Evolutionary conservation across 192 early-diverging fungal genomes (phyloP).

Genomic region (Pilaira anomala): DNA sequence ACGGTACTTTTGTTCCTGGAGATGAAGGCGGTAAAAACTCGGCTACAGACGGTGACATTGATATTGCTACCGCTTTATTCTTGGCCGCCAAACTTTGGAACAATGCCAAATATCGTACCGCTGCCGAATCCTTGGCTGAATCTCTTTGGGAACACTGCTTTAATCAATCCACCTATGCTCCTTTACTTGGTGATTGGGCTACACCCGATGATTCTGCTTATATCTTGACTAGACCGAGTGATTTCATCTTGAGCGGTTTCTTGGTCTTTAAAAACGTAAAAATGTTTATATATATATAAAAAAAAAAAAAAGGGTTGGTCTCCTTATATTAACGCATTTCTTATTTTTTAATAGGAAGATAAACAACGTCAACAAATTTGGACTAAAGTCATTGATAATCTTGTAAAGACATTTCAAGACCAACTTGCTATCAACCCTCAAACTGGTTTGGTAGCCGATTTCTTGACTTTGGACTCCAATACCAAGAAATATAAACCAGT

Average conservation of each 20-base stretch:
- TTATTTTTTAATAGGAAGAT: conserved; percentile 42
- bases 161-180: conserved; percentile 46
- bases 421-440: conserved; percentile 41
- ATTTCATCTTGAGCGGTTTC: conserved; percentile 52
- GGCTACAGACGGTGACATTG: conserved; percentile 55
- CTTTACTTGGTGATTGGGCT: conserved; percentile 51
- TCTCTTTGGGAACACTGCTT: conserved; percentile 49
- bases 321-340: no score
- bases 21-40: conserved; percentile 47
- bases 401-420: conserved; percentile 35
- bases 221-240: conserved; percentile 46
- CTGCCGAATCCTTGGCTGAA: conserved; percentile 38
- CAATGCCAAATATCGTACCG: conserved; percentile 40
- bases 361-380: conserved; percentile 39
- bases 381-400: conserved; percentile 43
- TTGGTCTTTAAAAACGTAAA: conserved; percentile 45
- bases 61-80: conserved; percentile 52
- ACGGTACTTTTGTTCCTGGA: conserved; percentile 41
- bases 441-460: conserved; percentile 53
- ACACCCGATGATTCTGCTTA: conserved; percentile 40
- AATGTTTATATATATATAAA: no score
- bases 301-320: no score
- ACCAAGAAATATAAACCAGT: conserved; percentile 36
- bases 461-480: conserved; percentile 39
- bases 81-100: conserved; percentile 44